Evolutionary conservation across 768 basidiomycete species (phyloP).

Genomic region (Boletus barrowsii): DNA sequence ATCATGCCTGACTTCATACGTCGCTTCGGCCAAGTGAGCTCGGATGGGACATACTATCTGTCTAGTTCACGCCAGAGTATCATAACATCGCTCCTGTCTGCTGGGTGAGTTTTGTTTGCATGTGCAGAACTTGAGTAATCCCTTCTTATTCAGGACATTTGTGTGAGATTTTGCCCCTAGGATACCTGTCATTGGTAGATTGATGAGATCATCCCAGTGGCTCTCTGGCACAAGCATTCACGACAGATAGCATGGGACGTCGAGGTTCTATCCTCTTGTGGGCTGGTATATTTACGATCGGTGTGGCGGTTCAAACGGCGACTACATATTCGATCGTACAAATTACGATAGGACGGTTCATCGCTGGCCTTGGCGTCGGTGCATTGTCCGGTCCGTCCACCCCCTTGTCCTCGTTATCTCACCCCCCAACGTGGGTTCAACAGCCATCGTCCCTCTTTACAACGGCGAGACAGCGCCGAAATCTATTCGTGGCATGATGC

Average conservation of each 20-base stretch:
- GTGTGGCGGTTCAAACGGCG: constrained; percentile 13
- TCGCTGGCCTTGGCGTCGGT: constrained; percentile 14
- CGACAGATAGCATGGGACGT: constrained; percentile 16
- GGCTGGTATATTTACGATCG: constrained; percentile 13
- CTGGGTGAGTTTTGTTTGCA: constrained; percentile 1
- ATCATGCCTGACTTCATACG: constrained; percentile 16
- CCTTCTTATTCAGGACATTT: constrained; percentile 5
- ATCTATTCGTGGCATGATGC: constrained; percentile 63
- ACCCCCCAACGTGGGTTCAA: not conserved
- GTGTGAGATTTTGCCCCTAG: not conserved
- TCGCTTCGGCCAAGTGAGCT: constrained; percentile 9
- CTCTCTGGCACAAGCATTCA: constrained; percentile 56
- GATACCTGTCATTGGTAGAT: not conserved
- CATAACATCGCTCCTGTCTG: constrained; percentile 16
- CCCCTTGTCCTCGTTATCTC: not conserved
- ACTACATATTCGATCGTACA: constrained; percentile 12
- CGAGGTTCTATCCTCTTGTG: constrained; percentile 13
- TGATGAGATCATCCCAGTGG: constrained; percentile 36
- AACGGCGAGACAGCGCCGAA: constrained; percentile 79
- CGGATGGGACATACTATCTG: constrained; percentile 11
- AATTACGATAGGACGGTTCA: constrained; percentile 13
- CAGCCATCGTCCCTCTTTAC: constrained; percentile 64
- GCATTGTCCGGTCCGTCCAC: constrained; percentile 10
- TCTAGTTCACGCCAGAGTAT: constrained; percentile 19
- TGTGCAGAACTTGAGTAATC: not conserved